Conservation (phyloP, 2,329 filamentous ascomycete genomes). For the Colletotrichum cordylinicola region DNA sequence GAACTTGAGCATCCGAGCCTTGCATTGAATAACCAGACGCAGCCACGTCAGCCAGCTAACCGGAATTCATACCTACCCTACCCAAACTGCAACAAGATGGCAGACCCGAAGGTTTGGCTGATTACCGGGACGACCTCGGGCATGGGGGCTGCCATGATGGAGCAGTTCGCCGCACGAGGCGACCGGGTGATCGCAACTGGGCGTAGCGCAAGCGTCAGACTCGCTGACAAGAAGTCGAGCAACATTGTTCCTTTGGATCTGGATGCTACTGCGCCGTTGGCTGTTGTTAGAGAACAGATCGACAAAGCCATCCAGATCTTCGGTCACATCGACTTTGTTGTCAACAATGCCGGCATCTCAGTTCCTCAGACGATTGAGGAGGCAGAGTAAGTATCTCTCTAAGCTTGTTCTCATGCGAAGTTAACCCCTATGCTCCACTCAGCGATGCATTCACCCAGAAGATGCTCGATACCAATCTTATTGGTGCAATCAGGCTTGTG, state of each 20-base stretch:
- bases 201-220: constrained; percentile 48
- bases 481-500: constrained; percentile 29
- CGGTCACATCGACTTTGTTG: constrained; percentile 44
- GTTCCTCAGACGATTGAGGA: constrained; percentile 33
- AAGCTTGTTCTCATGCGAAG: not conserved
- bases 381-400: constrained; percentile 28
- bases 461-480: constrained; percentile 31
- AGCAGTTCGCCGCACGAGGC: constrained; percentile 47
- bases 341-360: constrained; percentile 25
- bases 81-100: constrained; percentile 9
- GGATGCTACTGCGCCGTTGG: constrained; percentile 29
- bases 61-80: not conserved
- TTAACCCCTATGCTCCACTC: not conserved
- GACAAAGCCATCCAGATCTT: constrained; percentile 42
- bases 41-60: not conserved
- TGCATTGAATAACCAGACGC: not conserved
- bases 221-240: constrained; percentile 41
- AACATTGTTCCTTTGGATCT: constrained; percentile 43
- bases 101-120: constrained; percentile 36
- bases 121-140: constrained; percentile 37
- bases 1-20: not conserved
- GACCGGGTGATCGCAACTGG: constrained; percentile 53
- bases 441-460: constrained; percentile 32
- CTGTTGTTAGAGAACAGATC: constrained; percentile 42
- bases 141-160: constrained; percentile 33